Conservation (phyloP, 306 rosid genomes). For the Cercis canadensis region DNA sequence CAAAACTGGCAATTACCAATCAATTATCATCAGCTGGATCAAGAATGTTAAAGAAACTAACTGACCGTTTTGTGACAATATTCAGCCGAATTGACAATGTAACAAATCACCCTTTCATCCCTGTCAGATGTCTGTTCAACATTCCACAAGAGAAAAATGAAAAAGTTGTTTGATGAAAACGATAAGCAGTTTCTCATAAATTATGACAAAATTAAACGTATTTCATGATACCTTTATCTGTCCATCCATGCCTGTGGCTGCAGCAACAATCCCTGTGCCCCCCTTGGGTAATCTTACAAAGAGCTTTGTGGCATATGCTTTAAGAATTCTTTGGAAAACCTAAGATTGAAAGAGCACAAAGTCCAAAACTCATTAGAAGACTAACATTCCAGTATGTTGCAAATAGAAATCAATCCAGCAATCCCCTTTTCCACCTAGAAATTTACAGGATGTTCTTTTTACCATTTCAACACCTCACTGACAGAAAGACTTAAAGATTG, state of each 20-base stretch:
- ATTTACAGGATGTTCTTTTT: conserved; percentile 3
- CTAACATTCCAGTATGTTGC: conserved; percentile 34
- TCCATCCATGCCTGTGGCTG: conserved; percentile 99
- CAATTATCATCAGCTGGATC: conserved; percentile 30
- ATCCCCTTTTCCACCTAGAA: conserved; percentile 16
- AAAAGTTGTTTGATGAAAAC: conserved; percentile 26
- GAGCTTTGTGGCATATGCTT: conserved; percentile 91
- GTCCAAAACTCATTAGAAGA: conserved; percentile 26
- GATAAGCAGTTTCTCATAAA: conserved; percentile 30
- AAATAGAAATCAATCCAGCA: conserved; percentile 13
- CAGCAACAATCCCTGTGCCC: conserved; percentile 97
- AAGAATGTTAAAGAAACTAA: conserved; percentile 48
- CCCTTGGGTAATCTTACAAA: conserved; percentile 95
- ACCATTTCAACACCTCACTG: conserved; percentile 8
- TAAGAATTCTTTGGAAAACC: conserved; percentile 96
- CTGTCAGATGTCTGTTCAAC: conserved; percentile 90
- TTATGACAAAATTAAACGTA: conserved; percentile 32
- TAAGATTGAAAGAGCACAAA: conserved; percentile 46
- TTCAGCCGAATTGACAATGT: conserved; percentile 96
- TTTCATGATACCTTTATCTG: conserved; percentile 84
- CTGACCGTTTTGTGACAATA: conserved; percentile 94
- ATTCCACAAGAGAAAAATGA: conserved; percentile 8
- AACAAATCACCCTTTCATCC: conserved; percentile 96
- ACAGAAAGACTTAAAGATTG: conserved; percentile 15
- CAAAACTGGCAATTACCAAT: conserved; percentile 32